These are phyloP conservation scores for Botrytis deweyae DNA, from an alignment of 2,329 filamentous ascomycete species.

Conservation along the genomic window DNA sequence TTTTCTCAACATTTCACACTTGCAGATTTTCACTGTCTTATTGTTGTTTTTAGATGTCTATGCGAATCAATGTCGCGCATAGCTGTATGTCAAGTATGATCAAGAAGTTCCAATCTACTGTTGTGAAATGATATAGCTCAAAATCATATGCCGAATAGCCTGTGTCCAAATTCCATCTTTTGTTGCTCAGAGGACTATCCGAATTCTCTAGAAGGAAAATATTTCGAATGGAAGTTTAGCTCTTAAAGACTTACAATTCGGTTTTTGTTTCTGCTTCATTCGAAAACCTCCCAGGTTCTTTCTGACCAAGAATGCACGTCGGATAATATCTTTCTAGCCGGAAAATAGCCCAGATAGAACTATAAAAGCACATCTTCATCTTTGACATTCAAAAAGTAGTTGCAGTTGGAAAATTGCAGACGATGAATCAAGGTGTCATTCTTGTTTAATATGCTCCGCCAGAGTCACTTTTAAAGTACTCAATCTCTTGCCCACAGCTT, in stretches of 20 bases:
- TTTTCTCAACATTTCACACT: not conserved
- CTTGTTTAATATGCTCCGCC: not conserved
- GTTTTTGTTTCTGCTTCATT: not conserved
- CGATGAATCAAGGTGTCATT: too few relatives aligned
- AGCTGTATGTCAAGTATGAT: not conserved
- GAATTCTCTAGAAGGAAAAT: not conserved
- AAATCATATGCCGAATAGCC: too few relatives aligned
- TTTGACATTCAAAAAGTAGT: too few relatives aligned
- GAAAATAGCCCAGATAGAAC: too few relatives aligned
- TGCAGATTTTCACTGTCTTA: not conserved
- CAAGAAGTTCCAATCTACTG: fast-evolving
- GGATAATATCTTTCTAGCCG: too few relatives aligned
- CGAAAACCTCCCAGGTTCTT: not conserved
- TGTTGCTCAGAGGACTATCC: too few relatives aligned
- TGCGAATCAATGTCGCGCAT: not conserved
- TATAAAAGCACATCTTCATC: too few relatives aligned
- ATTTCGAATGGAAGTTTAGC: fast-evolving
- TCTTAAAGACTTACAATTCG: not conserved
- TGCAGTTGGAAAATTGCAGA: too few relatives aligned
- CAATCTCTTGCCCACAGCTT: not conserved
- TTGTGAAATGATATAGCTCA: not conserved
- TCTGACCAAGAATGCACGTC: too few relatives aligned
- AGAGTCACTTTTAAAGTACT: not conserved
- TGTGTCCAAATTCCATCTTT: too few relatives aligned
- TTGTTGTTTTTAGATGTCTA: not conserved